Evolutionary conservation across 257 asterid species (phyloP).

Genomic region (Dorcoceras hygrometricum): DNA sequence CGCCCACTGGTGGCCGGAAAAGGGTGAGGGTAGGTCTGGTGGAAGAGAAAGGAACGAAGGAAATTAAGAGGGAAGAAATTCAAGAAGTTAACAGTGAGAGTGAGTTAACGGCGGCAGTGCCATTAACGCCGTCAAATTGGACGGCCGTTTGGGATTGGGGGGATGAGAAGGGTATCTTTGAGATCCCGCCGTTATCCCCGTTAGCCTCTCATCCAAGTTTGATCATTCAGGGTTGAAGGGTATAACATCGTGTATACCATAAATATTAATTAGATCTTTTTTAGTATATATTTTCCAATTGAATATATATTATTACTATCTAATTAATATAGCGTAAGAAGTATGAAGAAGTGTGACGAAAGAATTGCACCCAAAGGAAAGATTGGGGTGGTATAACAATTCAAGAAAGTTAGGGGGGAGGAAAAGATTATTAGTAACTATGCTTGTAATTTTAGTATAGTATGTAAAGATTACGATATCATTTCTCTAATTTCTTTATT

Average conservation of each 20-base stretch:
- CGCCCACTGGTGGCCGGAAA: constrained; percentile 33
- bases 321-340: not conserved
- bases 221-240: constrained; percentile 37
- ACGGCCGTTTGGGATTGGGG: constrained; percentile 73
- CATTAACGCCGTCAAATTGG: constrained; percentile 92
- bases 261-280: not conserved
- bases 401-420: constrained; percentile 11
- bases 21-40: constrained; percentile 41
- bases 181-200: constrained; percentile 78
- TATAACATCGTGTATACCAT: not conserved
- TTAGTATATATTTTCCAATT: constrained; percentile 12
- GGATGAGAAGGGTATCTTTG: constrained; percentile 76
- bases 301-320: not conserved
- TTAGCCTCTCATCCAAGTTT: constrained; percentile 44
- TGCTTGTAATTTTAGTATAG: too few species aligned
- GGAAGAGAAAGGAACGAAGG: constrained; percentile 33
- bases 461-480: not conserved
- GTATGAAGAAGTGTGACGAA: not conserved
- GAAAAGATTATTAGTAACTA: constrained; percentile 11
- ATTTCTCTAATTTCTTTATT: constrained; percentile 35
- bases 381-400: constrained; percentile 39
- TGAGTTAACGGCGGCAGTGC: constrained; percentile 35
- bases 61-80: constrained; percentile 34
- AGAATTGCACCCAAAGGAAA: constrained; percentile 41
- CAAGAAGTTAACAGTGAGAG: constrained; percentile 26